Base-by-base conservation (phyloP, 106 monocot genomes). In the Allium sativum region DNA sequence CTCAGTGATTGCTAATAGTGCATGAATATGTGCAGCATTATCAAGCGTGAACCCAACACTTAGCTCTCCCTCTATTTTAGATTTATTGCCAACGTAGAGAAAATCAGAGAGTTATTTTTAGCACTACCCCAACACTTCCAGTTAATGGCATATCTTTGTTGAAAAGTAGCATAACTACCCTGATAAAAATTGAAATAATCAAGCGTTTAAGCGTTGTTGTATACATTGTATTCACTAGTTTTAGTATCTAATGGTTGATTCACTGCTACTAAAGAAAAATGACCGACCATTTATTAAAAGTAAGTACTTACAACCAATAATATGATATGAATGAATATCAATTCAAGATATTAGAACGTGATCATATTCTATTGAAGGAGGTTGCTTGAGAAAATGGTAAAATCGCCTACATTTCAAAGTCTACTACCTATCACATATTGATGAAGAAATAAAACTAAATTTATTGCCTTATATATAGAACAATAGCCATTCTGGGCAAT, bases 131-230 rank as follows among this genome's bases (percentile, higher is more conserved):
- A 84, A 43, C 76, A 0, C 15, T 46, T 58, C 58, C 16, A 20
- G 41, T 79, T 73, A 14, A 84, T 60, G 14, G 71, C 46, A 55
- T 76, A 79, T 31, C 69, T 64, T 55, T 84, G 84, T 45, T 69
- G 75, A 73, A 84, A 79, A 8, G 68, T 70, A 1, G 15, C n/a
- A 43, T 70, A 73, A 47, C 76, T 70, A 17, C 76, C 21, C 7
- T 79, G 73, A 1, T 50, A 19, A 59, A 52, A 79, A 64, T 67
- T 64, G 67, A 79, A 84, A 53, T 84, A 79, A 40, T 84, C 79
- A 2, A 84, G 55, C 9, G 58, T 73, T 51, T 84, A 76, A 3
- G 78, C 62, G 72, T 58, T 40, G n/a, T 41, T 58, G 58, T 58
- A 58, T 5, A 58, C 42, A 14, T 41, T 58, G 58, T 41, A 58